Percentiles rank a stretch among this genome's conserved stretches.
Evolutionary conservation across 148 eudicot species (phyloP).

Genomic region (Camellia granthamiana): DNA sequence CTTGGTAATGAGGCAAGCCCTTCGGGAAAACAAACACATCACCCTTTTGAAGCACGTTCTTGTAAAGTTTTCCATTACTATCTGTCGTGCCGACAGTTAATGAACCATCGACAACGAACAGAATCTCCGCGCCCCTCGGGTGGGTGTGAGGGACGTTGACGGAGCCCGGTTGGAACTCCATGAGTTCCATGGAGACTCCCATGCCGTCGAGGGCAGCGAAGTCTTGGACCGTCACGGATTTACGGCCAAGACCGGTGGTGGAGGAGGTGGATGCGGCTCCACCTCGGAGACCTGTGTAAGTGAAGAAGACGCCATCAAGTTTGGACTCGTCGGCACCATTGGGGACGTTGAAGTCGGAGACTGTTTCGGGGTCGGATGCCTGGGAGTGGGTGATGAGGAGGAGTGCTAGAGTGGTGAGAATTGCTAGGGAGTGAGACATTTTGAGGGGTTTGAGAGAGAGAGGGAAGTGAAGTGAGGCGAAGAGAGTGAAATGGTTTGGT

Average conservation of each 20-base stretch:
- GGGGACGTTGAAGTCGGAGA: not conserved
- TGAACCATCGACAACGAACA: not conserved
- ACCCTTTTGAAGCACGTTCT: not conserved
- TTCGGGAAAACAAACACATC: slow-evolving; percentile 2
- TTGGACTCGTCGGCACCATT: not conserved
- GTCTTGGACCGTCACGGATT: not conserved
- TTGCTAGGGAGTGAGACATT: not conserved
- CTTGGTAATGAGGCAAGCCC: not conserved
- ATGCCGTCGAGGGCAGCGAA: not conserved
- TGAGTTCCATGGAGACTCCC: not conserved
- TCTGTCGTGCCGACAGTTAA: not conserved
- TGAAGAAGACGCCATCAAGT: not conserved
- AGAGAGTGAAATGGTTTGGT: no score
- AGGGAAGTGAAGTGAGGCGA: no score
- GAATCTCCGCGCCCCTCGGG: not conserved
- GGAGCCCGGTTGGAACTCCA: not conserved
- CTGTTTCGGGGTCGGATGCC: not conserved
- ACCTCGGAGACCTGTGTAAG: not conserved
- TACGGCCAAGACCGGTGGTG: not conserved
- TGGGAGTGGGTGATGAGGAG: not conserved
- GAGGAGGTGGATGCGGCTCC: not conserved
- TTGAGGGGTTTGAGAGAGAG: no score
- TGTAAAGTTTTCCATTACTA: not conserved
- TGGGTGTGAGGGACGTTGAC: not conserved
- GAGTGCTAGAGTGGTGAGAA: not conserved